Percentiles rank a stretch among this genome's conserved stretches.
phyloP scores from a whole-genome alignment of 2,329 filamentous ascomycete genomes.

The Clarireedia monteithiana region DNA sequence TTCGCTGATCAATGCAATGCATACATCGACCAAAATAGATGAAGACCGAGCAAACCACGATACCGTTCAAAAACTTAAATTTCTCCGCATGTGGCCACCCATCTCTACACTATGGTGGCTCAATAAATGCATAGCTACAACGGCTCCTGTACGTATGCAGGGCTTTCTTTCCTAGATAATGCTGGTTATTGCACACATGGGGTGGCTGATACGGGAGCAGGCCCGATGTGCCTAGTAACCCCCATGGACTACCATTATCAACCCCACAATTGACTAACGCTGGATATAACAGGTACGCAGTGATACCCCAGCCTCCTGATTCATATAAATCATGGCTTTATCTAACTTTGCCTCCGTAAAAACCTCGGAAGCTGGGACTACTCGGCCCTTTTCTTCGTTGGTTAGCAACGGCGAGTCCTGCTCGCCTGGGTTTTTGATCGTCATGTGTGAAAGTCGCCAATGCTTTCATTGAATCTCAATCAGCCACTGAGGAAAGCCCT shows the following conservation, averaged over 20 bases:
- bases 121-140: too few species aligned
- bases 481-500: slow-evolving; percentile 46
- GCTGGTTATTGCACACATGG: not conserved
- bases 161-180: too few species aligned
- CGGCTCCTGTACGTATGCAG: too few species aligned
- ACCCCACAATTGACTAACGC: not conserved
- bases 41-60: too few species aligned
- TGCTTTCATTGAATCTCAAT: not conserved
- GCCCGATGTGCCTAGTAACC: not conserved
- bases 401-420: too few species aligned
- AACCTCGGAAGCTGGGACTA: not conserved
- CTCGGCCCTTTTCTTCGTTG: slow-evolving; percentile 1
- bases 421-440: too few species aligned
- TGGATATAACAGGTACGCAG: too few species aligned
- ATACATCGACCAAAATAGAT: too few species aligned
- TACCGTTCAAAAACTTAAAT: too few species aligned
- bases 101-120: too few species aligned
- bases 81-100: too few species aligned
- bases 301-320: not conserved
- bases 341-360: not conserved
- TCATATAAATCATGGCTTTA: not conserved
- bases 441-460: not conserved
- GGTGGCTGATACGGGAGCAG: not conserved
- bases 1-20: too few species aligned
- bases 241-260: not conserved